phyloP scores from a whole-genome alignment of 495 filamentous ascomycete species.

The Xylaria flabelliformis region DNA sequence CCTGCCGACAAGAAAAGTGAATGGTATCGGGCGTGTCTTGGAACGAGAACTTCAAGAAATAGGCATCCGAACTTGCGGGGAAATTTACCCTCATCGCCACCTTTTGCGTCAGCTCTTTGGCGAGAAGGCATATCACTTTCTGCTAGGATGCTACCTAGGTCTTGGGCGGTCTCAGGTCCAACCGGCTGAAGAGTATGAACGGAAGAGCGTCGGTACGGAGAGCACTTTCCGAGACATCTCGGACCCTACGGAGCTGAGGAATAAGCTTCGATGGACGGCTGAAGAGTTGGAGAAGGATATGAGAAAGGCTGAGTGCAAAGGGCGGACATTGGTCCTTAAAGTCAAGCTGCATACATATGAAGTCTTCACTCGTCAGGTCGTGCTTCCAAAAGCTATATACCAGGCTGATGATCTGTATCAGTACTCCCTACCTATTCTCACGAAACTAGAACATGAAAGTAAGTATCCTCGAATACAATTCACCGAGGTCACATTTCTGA shows the following conservation, averaged over 20 bases:
- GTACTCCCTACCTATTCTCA: conserved; percentile 80
- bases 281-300: conserved; percentile 92
- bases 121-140: conserved; percentile 86
- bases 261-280: conserved; percentile 78
- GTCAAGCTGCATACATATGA: conserved; percentile 95
- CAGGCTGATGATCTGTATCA: conserved; percentile 83
- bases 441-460: conserved; percentile 82
- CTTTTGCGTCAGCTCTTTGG: conserved; percentile 80
- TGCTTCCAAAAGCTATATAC: conserved; percentile 72
- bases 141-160: conserved; percentile 84
- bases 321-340: conserved; percentile 88
- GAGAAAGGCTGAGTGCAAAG: conserved; percentile 78
- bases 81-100: conserved; percentile 79
- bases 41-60: conserved; percentile 90
- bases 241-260: conserved; percentile 69
- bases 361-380: conserved; percentile 81
- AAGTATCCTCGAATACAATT: conserved; percentile 2
- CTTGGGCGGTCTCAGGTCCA: conserved; percentile 87
- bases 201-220: conserved; percentile 94
- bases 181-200: conserved; percentile 86
- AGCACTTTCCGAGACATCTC: conserved; percentile 86
- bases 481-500: too few relatives aligned
- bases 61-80: conserved; percentile 87
- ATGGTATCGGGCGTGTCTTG: conserved; percentile 91
- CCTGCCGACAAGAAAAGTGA: conserved; percentile 86